A percentile compares a stretch with the other conserved stretches of the same genome.
Conservation (phyloP, 2,329 filamentous ascomycete species). For the Zymoseptoria brevis region DNA sequence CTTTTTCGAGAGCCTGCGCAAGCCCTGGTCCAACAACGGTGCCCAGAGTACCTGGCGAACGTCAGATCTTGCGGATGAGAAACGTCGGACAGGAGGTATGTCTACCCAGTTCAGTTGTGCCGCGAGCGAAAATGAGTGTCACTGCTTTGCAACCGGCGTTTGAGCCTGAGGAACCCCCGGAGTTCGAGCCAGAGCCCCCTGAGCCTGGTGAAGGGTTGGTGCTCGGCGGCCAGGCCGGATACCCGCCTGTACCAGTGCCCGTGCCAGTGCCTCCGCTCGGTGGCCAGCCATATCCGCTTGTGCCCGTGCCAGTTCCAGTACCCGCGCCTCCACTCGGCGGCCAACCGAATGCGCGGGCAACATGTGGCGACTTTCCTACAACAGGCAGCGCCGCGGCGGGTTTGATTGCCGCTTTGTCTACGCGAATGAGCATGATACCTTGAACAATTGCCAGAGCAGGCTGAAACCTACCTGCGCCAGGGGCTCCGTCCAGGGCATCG, state of each 20-base stretch:
- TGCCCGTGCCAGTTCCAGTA: too few species aligned
- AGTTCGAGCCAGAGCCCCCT: neutral
- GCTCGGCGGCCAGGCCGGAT: neutral
- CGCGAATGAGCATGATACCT: neutral
- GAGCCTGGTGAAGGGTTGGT: too few species aligned
- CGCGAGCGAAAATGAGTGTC: slow-evolving; percentile 52
- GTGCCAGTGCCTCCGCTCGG: neutral
- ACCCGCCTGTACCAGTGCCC: neutral
- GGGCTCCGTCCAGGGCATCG: neutral
- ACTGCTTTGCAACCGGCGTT: slow-evolving; percentile 35
- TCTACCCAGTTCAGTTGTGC: slow-evolving; percentile 47
- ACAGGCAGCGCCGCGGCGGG: neutral
- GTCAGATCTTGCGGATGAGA: neutral
- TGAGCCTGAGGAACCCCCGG: slow-evolving; percentile 5
- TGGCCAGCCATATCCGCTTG: neutral
- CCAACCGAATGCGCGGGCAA: neutral
- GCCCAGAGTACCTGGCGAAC: neutral
- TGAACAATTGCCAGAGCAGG: neutral
- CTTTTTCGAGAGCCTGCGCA: slow-evolving; percentile 10
- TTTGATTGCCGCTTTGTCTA: neutral
- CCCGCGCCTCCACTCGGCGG: too few species aligned
- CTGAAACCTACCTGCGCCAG: neutral
- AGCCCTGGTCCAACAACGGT: slow-evolving; percentile 15
- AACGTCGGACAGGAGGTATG: slow-evolving; percentile 37
- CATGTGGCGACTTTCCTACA: neutral